Evolutionary conservation across 1,139 yeast species (phyloP).

Genomic region (Diutina pseudorugosa): DNA sequence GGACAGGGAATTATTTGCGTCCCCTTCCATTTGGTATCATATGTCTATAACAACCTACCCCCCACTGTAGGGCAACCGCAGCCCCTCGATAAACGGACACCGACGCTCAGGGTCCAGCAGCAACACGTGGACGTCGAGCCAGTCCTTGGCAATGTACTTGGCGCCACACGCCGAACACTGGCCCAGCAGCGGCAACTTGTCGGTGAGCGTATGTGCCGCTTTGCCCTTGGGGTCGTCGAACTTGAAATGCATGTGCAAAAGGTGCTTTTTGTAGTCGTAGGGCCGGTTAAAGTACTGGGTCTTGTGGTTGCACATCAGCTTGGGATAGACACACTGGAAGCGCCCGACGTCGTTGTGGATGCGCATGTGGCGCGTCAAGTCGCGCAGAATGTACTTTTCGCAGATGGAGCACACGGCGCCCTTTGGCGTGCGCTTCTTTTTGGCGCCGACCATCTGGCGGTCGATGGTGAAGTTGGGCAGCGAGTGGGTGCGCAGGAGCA

Average conservation of each 20-base stretch:
- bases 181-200: conserved; percentile 28
- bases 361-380: conserved; percentile 32
- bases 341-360: conserved; percentile 37
- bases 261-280: conserved; percentile 36
- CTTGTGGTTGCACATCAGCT: conserved; percentile 29
- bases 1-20: background rate
- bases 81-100: background rate
- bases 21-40: background rate
- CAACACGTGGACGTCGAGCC: conserved; percentile 31
- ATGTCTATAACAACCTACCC: background rate
- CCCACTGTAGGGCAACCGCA: background rate
- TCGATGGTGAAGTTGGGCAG: background rate
- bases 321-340: conserved; percentile 34
- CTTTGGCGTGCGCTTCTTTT: conserved; percentile 23
- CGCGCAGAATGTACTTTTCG: conserved; percentile 31
- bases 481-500: background rate
- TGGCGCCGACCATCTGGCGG: conserved; percentile 5
- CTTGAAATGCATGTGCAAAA: conserved; percentile 31
- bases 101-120: conserved; percentile 12
- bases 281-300: conserved; percentile 36
- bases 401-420: conserved; percentile 31
- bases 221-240: conserved; percentile 35
- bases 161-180: conserved; percentile 28
- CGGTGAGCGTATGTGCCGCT: conserved; percentile 30
- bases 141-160: conserved; percentile 23